Conservation (phyloP, 148 eudicot species). For the Rhododendron henanense region DNA sequence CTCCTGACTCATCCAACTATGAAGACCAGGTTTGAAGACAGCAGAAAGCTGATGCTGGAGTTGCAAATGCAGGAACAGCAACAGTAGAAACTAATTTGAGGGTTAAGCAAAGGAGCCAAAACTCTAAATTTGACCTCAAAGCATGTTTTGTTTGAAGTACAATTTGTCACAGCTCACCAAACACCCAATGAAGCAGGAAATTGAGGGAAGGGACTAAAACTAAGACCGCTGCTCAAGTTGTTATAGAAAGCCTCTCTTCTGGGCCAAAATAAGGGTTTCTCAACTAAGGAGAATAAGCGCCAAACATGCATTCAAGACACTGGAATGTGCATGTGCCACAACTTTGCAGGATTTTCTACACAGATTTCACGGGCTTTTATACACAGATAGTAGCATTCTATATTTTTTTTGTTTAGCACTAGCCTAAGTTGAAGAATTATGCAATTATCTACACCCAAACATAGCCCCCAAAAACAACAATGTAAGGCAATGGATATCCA, state of each 20-base stretch:
- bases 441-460: background rate
- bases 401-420: background rate
- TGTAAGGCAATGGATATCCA: background rate
- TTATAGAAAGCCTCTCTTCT: background rate
- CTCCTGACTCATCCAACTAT: background rate
- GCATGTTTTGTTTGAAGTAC: background rate
- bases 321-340: background rate
- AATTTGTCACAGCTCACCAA: background rate
- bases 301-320: background rate
- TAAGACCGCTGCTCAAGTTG: background rate
- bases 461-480: background rate
- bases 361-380: background rate
- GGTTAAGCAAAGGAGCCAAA: background rate
- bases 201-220: background rate
- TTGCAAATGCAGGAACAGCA: background rate
- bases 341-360: background rate
- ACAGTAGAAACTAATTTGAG: background rate
- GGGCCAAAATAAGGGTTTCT: background rate
- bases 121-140: background rate
- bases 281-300: background rate
- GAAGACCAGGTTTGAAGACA: background rate
- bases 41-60: background rate
- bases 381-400: background rate
- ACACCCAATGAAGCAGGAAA: constrained; percentile 1
- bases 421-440: background rate